These are phyloP conservation scores for Cryptococcus floricola DNA, from an alignment of 1,284 basidiomycete genomes.

Conservation along the genomic window DNA sequence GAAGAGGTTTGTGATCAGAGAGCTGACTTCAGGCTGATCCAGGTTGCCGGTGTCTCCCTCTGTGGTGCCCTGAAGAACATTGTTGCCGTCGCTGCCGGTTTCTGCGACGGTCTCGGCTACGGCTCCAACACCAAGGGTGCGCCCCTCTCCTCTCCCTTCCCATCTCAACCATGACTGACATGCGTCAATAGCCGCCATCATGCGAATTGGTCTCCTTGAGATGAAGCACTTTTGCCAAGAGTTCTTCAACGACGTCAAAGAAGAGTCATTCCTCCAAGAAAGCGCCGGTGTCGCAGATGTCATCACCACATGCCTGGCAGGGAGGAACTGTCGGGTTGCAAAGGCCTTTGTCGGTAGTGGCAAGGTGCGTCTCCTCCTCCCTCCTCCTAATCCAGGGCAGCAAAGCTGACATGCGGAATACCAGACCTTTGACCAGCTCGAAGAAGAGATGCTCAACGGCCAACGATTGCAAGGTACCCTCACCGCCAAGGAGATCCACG, in stretches of 20 bases:
- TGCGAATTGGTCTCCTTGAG: slow-evolving; percentile 55
- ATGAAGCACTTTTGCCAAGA: slow-evolving; percentile 54
- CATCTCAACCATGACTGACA: neutral
- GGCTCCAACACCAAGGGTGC: slow-evolving; percentile 58
- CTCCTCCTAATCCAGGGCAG: neutral
- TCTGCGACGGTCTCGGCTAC: slow-evolving; percentile 56
- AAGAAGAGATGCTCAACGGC: slow-evolving; percentile 56
- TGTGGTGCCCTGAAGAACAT: slow-evolving; percentile 60
- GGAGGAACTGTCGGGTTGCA: slow-evolving; percentile 54
- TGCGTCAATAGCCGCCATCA: slow-evolving; percentile 52
- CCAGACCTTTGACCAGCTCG: slow-evolving; percentile 54
- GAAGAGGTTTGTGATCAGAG: neutral
- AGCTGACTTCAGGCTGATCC: neutral
- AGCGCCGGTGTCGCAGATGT: slow-evolving; percentile 55
- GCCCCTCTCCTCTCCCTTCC: slow-evolving; percentile 7
- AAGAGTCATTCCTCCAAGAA: slow-evolving; percentile 55
- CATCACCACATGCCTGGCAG: slow-evolving; percentile 55
- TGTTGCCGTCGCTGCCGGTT: slow-evolving; percentile 57
- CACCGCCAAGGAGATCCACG: slow-evolving; percentile 53
- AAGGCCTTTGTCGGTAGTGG: slow-evolving; percentile 52
- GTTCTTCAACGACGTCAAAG: slow-evolving; percentile 55
- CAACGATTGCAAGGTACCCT: slow-evolving; percentile 57
- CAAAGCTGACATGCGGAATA: neutral
- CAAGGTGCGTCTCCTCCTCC: slow-evolving; percentile 44
- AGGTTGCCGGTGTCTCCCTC: slow-evolving; percentile 55